Percentiles rank a stretch among this genome's conserved stretches.
Conservation (phyloP, 805 yeast genomes). For the Ogataea pilisensis region DNA sequence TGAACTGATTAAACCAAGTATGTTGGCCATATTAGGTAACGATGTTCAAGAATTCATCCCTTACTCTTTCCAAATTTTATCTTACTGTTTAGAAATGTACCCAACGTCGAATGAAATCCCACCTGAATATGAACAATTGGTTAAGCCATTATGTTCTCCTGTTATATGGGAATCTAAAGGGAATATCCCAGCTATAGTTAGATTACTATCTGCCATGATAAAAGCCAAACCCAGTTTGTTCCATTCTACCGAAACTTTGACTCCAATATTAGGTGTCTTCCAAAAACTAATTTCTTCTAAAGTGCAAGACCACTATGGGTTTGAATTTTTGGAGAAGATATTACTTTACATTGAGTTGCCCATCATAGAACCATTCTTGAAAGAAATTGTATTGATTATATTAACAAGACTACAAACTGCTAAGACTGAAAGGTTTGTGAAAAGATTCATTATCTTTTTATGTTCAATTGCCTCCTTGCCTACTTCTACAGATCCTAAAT, state of each 20-base stretch:
- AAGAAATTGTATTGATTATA: conserved; percentile 71
- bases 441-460: conserved; percentile 64
- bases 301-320: conserved; percentile 74
- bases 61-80: conserved; percentile 84
- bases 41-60: conserved; percentile 95
- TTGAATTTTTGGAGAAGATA: conserved; percentile 75
- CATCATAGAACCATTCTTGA: conserved; percentile 49
- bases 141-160: conserved; percentile 86
- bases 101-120: conserved; percentile 55
- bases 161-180: conserved; percentile 90
- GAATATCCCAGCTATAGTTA: conserved; percentile 87
- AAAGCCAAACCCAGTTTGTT: conserved; percentile 42
- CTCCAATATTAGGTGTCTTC: conserved; percentile 92
- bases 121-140: conserved; percentile 54
- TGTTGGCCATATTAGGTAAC: conserved; percentile 63
- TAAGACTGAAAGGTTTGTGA: conserved; percentile 76
- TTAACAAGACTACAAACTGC: conserved; percentile 77
- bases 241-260: conserved; percentile 37
- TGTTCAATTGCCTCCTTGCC: conserved; percentile 28
- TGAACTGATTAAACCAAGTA: conserved; percentile 56
- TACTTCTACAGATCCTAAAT: conserved; percentile 27
- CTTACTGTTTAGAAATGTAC: conserved; percentile 64
- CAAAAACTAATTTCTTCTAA: conserved; percentile 88
- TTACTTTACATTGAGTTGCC: conserved; percentile 51
- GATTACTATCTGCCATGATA: conserved; percentile 68